Base-by-base conservation (phyloP, 495 filamentous ascomycete genomes). In the Podospora fimiseda region DNA sequence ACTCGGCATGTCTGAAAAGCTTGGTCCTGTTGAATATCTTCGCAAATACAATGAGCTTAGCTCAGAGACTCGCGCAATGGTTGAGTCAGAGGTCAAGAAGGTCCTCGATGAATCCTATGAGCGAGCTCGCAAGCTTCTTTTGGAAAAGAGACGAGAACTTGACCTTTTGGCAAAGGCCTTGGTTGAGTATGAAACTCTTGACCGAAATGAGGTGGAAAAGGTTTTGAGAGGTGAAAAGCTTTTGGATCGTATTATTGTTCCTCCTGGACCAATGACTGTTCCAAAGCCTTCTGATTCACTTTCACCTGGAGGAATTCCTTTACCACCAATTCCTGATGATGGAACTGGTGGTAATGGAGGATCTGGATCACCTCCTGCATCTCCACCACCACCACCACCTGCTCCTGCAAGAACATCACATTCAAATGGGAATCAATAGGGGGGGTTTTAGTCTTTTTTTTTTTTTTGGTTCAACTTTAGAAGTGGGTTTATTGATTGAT, bases 141-240 rank as follows among this genome's bases (percentile, higher is more conserved):
- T 74, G 0, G 73, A 76, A 33, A 87, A 85, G 61, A 77, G 88
- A 18, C 81, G 88, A 48, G 92, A 95, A 62, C 77, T 98, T 9
- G 92, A 97, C 55, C 68, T 86, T 16, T 71, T 98, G 4, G 91
- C 91, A 23, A 83, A 90, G 61, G 93, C 90, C 2, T 72, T 98
- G 11, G 81, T 98, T 21, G 86, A 97, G 72, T 96, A 96, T 69
- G 94, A 97, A 70, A 94, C 88, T 2, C 72, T 96, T 19, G 86
- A 82, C 57, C 85, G 84, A 63, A 85, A 87, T 20, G 94, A 98
- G 62, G 92, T 96, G 60, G 86, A 86, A 66, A 89, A 85, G 72
- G 86, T 96, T 2, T 76, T 96, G 21, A 77, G 77, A 50, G 93
- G 93, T 15, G 89, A 95, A 70, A 88, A 87, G 65, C 72, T 96